phyloP scores from a whole-genome alignment of 208 protist species.

The Trypanosoma scelopori region DNA sequence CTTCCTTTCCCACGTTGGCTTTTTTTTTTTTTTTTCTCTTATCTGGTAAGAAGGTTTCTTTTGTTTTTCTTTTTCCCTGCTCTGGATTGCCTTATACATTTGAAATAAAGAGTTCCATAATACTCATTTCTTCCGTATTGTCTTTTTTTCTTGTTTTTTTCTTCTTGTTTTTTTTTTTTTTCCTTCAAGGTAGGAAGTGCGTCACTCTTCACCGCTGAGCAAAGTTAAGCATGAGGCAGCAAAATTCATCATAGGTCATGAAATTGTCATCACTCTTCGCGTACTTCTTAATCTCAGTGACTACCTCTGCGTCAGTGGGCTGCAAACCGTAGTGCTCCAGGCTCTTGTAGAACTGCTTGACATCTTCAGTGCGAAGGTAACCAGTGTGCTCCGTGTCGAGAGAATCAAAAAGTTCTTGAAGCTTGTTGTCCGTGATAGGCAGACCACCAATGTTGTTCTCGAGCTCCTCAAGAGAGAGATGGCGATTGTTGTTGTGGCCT shows the following conservation, averaged over 20 bases:
- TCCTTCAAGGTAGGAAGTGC: background rate
- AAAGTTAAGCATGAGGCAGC: constrained; percentile 85
- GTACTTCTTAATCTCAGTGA: constrained; percentile 77
- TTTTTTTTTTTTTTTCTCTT: constrained; percentile 13
- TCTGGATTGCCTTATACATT: too few relatives aligned
- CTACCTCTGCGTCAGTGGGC: constrained; percentile 72
- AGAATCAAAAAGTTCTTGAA: constrained; percentile 89
- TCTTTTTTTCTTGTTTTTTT: constrained; percentile 6
- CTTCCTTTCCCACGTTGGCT: background rate
- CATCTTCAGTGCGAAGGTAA: constrained; percentile 62
- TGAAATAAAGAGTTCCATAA: too few relatives aligned
- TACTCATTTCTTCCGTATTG: background rate
- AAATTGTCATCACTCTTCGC: constrained; percentile 64
- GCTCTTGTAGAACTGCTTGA: constrained; percentile 81
- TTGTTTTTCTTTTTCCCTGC: constrained; percentile 8
- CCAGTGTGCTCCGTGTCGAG: constrained; percentile 80
- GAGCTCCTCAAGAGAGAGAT: constrained; percentile 82
- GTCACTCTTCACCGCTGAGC: constrained; percentile 68
- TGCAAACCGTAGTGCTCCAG: constrained; percentile 90
- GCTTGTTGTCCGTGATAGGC: constrained; percentile 86
- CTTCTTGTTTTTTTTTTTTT: constrained; percentile 5
- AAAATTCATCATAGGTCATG: constrained; percentile 90
- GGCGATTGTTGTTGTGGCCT: constrained; percentile 93
- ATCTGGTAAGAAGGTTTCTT: constrained; percentile 2
- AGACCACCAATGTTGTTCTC: constrained; percentile 93